Evolutionary conservation across 2,329 filamentous ascomycete species (phyloP).

Genomic region (Leptographium procerum): DNA sequence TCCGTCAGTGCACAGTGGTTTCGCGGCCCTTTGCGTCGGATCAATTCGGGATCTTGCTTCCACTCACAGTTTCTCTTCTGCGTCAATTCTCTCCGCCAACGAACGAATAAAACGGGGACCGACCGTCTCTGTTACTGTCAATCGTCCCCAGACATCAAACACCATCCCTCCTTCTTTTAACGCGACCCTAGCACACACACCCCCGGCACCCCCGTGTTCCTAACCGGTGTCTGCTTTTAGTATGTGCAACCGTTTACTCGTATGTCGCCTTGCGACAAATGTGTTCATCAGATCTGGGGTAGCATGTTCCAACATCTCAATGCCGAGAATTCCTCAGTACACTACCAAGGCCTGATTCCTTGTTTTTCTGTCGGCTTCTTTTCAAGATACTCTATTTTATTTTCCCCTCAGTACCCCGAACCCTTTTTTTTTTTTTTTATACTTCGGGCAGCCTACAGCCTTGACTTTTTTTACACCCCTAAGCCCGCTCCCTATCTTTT

Average conservation of each 20-base stretch:
- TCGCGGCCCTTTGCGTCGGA: background rate
- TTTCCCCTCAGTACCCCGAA: no score
- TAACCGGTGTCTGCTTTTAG: background rate
- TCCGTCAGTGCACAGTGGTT: background rate
- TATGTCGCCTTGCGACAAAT: no score
- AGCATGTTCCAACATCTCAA: background rate
- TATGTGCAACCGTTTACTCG: background rate
- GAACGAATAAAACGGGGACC: background rate
- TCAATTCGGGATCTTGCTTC: background rate
- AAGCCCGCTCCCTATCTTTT: background rate
- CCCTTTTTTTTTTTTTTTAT: no score
- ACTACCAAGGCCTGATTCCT: no score
- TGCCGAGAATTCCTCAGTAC: no score
- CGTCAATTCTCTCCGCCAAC: background rate
- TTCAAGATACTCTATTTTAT: no score
- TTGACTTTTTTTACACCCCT: background rate
- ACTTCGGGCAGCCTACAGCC: background rate
- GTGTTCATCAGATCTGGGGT: background rate
- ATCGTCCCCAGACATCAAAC: background rate
- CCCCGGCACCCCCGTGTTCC: constrained; percentile 1
- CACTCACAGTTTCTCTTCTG: background rate
- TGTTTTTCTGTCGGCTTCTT: no score
- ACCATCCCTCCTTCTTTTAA: background rate
- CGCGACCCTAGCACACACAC: background rate
- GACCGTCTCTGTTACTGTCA: background rate